phyloP scores from a whole-genome alignment of 768 basidiomycete species.

The Amyloporia xantha region DNA sequence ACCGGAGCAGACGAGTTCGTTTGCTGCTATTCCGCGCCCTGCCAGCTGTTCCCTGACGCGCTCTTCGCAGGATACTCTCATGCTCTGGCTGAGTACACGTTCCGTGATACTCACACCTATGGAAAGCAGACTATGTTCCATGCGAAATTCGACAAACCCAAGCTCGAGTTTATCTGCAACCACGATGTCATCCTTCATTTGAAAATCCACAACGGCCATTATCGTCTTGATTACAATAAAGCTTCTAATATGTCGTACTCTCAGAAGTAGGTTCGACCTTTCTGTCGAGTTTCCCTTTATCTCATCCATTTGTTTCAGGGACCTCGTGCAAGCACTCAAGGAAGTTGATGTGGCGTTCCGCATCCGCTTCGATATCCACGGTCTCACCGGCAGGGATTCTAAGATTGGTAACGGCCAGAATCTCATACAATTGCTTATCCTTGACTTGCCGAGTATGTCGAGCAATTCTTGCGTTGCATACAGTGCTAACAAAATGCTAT shows the following conservation, averaged over 20 bases:
- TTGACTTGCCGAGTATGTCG: conserved; percentile 12
- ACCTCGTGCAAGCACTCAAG: conserved; percentile 10
- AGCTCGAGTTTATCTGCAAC: conserved; percentile 27
- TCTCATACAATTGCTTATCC: conserved; percentile 16
- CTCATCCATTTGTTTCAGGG: background rate
- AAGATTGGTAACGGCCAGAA: conserved; percentile 18
- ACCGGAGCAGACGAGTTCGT: conserved; percentile 16
- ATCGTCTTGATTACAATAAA: conserved; percentile 17
- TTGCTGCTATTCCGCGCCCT: background rate
- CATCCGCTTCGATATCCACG: conserved; percentile 14
- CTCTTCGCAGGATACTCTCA: conserved; percentile 13
- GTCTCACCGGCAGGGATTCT: conserved; percentile 16
- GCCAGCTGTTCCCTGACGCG: background rate
- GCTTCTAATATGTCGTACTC: conserved; percentile 3
- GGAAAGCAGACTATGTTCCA: conserved; percentile 14
- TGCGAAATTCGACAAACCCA: conserved; percentile 19
- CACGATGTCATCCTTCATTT: conserved; percentile 26
- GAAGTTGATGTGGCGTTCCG: conserved; percentile 20
- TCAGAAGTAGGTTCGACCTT: background rate
- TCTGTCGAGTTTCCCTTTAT: background rate
- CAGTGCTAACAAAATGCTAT: background rate
- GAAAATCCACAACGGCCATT: conserved; percentile 19
- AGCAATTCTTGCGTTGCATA: background rate
- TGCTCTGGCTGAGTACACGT: conserved; percentile 14
- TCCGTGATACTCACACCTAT: conserved; percentile 3